These are phyloP conservation scores for Toxicodendron radicans DNA, from an alignment of 345 rosid species.

Conservation along the genomic window DNA sequence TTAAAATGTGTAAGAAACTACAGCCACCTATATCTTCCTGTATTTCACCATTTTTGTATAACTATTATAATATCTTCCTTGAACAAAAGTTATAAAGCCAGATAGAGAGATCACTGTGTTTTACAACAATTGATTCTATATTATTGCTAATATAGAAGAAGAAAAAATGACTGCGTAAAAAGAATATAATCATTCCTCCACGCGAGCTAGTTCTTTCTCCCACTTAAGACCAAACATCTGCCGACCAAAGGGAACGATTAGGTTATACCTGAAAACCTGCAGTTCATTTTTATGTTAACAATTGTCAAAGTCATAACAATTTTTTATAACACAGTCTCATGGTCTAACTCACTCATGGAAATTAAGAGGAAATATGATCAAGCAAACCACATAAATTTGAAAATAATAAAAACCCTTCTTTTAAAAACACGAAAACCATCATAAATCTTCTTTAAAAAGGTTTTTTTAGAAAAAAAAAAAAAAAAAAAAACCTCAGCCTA, in stretches of 20 bases:
- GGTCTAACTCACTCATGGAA: too few relatives aligned
- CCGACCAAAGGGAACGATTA: slow-evolving; percentile 85
- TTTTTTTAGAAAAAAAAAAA: too few relatives aligned
- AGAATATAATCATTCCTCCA: slow-evolving; percentile 39
- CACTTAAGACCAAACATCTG: slow-evolving; percentile 87
- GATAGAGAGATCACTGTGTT: neutral
- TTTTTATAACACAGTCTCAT: slow-evolving; percentile 2
- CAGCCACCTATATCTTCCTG: neutral
- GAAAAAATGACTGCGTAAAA: neutral
- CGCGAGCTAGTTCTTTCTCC: slow-evolving; percentile 75
- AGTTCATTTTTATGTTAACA: neutral
- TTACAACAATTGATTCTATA: neutral
- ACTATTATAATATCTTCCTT: neutral
- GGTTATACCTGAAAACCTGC: slow-evolving; percentile 82
- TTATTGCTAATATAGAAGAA: neutral
- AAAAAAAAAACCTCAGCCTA: too few relatives aligned
- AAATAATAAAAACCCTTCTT: too few relatives aligned
- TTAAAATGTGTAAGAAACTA: neutral
- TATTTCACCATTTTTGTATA: too few relatives aligned
- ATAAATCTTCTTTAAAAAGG: too few relatives aligned
- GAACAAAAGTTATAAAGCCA: neutral
- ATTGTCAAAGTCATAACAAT: too few relatives aligned
- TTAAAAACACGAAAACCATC: too few relatives aligned
- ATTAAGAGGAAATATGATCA: too few relatives aligned
- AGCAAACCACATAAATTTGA: too few relatives aligned